These are phyloP conservation scores for Lentinula detonsa DNA, from an alignment of 768 basidiomycete genomes.

Conservation along the genomic window DNA sequence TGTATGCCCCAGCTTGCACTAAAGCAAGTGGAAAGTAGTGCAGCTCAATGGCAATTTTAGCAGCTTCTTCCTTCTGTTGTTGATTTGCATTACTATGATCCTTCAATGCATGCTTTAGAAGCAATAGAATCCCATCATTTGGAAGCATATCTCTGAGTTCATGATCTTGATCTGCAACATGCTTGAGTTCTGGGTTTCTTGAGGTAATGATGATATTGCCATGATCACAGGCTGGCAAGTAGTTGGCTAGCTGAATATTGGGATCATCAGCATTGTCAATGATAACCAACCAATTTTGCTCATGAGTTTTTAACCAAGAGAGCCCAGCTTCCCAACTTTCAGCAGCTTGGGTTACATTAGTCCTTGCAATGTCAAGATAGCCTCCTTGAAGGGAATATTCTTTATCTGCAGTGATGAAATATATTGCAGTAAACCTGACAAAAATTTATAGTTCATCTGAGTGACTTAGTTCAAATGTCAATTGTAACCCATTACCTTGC, in stretches of 20 bases:
- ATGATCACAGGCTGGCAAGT: constrained; percentile 4
- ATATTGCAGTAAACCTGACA: not conserved
- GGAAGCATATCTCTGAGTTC: not conserved
- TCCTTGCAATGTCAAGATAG: not conserved
- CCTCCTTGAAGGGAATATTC: not conserved
- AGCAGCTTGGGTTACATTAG: not conserved
- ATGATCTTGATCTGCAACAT: not conserved
- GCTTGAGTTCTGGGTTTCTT: not conserved
- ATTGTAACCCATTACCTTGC: not conserved
- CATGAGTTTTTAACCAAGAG: not conserved
- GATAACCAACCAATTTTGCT: constrained; percentile 8
- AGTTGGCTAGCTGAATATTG: not conserved
- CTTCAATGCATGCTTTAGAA: not conserved
- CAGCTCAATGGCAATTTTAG: not conserved
- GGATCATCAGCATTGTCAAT: constrained; percentile 11
- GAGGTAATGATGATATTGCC: constrained; percentile 10
- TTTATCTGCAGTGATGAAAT: not conserved
- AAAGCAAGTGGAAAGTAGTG: not conserved
- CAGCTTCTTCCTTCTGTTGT: not conserved
- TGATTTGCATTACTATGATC: not conserved
- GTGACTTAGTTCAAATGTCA: too few relatives aligned
- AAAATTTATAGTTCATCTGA: not conserved
- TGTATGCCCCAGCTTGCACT: constrained; percentile 4
- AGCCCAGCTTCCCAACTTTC: not conserved
- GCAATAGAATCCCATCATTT: not conserved